These are phyloP conservation scores for Microstroma glucosiphilum DNA, from an alignment of 1,284 basidiomycete species.

Conservation along the genomic window DNA sequence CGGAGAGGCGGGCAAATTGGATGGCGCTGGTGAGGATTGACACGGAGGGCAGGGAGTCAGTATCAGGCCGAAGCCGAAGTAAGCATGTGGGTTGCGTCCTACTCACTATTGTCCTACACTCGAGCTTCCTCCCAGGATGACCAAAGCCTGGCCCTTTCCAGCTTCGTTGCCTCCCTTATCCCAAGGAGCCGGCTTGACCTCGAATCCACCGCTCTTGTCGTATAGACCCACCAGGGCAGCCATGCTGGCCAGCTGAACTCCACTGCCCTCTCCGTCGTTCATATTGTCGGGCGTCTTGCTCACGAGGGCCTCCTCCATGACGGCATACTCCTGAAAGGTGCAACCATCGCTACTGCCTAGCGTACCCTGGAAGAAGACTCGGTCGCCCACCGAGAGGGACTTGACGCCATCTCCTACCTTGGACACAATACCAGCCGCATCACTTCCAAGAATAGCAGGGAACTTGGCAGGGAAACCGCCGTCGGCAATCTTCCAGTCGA, in stretches of 20 bases:
- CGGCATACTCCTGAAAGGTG: slow-evolving; percentile 37
- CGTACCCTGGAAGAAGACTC: slow-evolving; percentile 43
- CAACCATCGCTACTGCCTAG: slow-evolving; percentile 21
- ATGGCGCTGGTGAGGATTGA: slow-evolving; percentile 16
- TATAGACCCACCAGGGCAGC: slow-evolving; percentile 26
- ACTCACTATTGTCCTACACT: slow-evolving; percentile 31
- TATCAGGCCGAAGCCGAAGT: background rate
- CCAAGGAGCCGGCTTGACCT: slow-evolving; percentile 25
- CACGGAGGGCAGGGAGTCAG: background rate
- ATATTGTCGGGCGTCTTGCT: slow-evolving; percentile 27
- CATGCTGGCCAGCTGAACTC: slow-evolving; percentile 29
- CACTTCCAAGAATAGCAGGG: slow-evolving; percentile 31
- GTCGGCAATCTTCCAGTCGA: slow-evolving; percentile 35
- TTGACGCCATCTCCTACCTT: slow-evolving; percentile 19
- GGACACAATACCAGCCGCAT: slow-evolving; percentile 31
- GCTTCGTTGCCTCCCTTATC: slow-evolving; percentile 21
- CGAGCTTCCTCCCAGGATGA: slow-evolving; percentile 32
- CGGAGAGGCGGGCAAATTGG: slow-evolving; percentile 31
- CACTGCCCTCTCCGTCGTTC: slow-evolving; percentile 31
- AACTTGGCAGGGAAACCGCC: slow-evolving; percentile 19
- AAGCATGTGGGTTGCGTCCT: background rate
- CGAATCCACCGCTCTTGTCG: slow-evolving; percentile 16
- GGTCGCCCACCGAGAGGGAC: slow-evolving; percentile 24
- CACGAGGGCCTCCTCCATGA: slow-evolving; percentile 26
- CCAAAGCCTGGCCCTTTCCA: slow-evolving; percentile 27